phyloP scores from a whole-genome alignment of 1,139 yeast species.

The Barnettozyma hawaiiensis region DNA sequence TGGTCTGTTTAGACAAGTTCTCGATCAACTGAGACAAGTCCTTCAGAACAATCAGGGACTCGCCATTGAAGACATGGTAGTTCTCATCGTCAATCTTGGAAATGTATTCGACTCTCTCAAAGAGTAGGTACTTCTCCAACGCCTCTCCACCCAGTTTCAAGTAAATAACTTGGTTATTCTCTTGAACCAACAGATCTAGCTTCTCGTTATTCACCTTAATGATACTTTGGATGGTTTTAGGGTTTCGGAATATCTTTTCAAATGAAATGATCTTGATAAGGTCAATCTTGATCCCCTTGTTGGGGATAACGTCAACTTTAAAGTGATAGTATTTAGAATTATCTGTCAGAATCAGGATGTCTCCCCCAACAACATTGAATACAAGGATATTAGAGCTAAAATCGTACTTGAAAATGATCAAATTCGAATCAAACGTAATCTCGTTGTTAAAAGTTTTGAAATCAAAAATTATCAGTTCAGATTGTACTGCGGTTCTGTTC shows the following conservation, averaged over 20 bases:
- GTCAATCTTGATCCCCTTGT: slow-evolving; percentile 21
- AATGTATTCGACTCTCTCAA: slow-evolving; percentile 25
- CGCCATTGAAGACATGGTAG: slow-evolving; percentile 27
- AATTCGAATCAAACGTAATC: slow-evolving; percentile 21
- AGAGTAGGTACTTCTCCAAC: slow-evolving; percentile 21
- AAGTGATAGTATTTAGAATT: slow-evolving; percentile 21
- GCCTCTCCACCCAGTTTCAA: slow-evolving; percentile 10
- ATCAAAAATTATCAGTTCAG: slow-evolving; percentile 23
- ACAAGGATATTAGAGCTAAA: slow-evolving; percentile 16
- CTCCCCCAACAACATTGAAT: slow-evolving; percentile 19
- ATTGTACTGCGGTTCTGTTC: slow-evolving; percentile 15
- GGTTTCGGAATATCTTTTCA: slow-evolving; percentile 15
- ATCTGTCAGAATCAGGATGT: slow-evolving; percentile 19
- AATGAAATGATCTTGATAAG: slow-evolving; percentile 20
- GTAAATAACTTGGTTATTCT: slow-evolving; percentile 29
- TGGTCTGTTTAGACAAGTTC: background rate
- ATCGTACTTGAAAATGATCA: slow-evolving; percentile 27
- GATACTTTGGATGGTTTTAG: slow-evolving; percentile 16
- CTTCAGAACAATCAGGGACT: slow-evolving; percentile 24
- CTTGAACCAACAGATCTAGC: slow-evolving; percentile 28
- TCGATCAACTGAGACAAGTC: slow-evolving; percentile 20
- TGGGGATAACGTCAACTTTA: slow-evolving; percentile 11
- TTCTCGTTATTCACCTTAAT: slow-evolving; percentile 22
- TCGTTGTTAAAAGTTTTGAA: slow-evolving; percentile 17
- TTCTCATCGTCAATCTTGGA: slow-evolving; percentile 22